Evolutionary conservation across 768 basidiomycete genomes (phyloP).

Genomic region (Cystofilobasidium ferigula): DNA sequence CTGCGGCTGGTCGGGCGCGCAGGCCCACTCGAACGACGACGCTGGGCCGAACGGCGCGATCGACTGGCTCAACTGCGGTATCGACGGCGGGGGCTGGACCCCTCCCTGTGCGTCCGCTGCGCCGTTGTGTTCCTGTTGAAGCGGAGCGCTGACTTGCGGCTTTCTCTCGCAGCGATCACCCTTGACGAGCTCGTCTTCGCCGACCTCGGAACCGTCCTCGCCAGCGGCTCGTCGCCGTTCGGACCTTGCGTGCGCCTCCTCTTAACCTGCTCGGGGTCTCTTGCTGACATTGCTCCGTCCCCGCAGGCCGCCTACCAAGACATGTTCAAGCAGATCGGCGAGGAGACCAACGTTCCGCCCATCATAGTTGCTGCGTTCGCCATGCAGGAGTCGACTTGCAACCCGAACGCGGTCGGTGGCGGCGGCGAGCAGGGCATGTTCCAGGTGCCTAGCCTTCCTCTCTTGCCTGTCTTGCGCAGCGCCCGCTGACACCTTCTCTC

Average conservation of each 20-base stretch:
- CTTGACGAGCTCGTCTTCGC: conserved; percentile 24
- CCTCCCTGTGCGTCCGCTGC: conserved; percentile 18
- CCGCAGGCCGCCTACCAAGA: conserved; percentile 36
- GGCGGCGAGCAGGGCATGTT: conserved; percentile 61
- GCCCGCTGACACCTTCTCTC: conserved; percentile 37
- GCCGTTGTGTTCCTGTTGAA: neutral
- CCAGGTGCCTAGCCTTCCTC: no score
- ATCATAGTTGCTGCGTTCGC: conserved; percentile 76
- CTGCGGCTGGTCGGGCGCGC: conserved; percentile 19
- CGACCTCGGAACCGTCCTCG: conserved; percentile 20
- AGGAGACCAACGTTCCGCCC: conserved; percentile 45
- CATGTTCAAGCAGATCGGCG: conserved; percentile 33
- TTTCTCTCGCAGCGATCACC: conserved; percentile 8
- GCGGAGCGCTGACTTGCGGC: neutral
- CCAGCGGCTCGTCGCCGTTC: conserved; percentile 27
- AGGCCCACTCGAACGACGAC: neutral
- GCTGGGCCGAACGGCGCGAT: conserved; percentile 15
- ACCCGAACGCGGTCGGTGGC: conserved; percentile 54
- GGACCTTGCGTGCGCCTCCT: conserved; percentile 33
- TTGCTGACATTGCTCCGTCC: no score
- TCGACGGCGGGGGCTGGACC: conserved; percentile 25
- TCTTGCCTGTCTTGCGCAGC: neutral
- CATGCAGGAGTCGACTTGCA: conserved; percentile 76
- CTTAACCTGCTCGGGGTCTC: no score
- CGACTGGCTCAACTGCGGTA: conserved; percentile 22